A percentile compares a stretch with the other conserved stretches of the same genome.
These are phyloP conservation scores for Colletotrichum somersetense DNA, from an alignment of 2,329 filamentous ascomycete genomes.

Conservation along the genomic window DNA sequence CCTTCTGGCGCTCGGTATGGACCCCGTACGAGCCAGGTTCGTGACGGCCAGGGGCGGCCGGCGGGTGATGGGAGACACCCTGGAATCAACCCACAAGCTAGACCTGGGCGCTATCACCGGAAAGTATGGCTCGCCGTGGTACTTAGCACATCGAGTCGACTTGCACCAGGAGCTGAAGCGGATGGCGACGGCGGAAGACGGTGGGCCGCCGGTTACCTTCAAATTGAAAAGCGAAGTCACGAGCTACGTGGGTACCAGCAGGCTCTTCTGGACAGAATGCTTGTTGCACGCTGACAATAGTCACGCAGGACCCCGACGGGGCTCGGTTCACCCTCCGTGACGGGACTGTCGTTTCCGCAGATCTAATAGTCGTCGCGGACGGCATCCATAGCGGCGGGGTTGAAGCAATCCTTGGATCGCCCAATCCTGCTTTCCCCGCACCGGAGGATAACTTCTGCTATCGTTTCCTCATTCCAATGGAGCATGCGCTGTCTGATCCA, in stretches of 20 bases:
- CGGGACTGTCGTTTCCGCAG: constrained; percentile 48
- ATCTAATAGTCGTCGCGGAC: constrained; percentile 61
- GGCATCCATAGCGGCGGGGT: constrained; percentile 55
- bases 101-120: constrained; percentile 13
- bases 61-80: constrained; percentile 21
- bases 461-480: constrained; percentile 53
- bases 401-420: constrained; percentile 47
- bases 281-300: neutral
- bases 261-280: neutral
- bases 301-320: constrained; percentile 43
- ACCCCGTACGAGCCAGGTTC: constrained; percentile 48
- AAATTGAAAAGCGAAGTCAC: constrained; percentile 46
- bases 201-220: constrained; percentile 45
- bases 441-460: constrained; percentile 52
- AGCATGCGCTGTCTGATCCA: constrained; percentile 47
- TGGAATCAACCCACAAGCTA: constrained; percentile 41
- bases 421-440: constrained; percentile 47
- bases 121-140: constrained; percentile 45
- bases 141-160: constrained; percentile 55
- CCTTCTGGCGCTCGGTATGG: constrained; percentile 53
- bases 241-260: constrained; percentile 45
- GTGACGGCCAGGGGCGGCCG: constrained; percentile 45
- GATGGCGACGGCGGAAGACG: constrained; percentile 49
- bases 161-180: constrained; percentile 53
- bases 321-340: constrained; percentile 48